Evolutionary conservation across 2,329 filamentous ascomycete species (phyloP).

Genomic region (Aphanocladium album): DNA sequence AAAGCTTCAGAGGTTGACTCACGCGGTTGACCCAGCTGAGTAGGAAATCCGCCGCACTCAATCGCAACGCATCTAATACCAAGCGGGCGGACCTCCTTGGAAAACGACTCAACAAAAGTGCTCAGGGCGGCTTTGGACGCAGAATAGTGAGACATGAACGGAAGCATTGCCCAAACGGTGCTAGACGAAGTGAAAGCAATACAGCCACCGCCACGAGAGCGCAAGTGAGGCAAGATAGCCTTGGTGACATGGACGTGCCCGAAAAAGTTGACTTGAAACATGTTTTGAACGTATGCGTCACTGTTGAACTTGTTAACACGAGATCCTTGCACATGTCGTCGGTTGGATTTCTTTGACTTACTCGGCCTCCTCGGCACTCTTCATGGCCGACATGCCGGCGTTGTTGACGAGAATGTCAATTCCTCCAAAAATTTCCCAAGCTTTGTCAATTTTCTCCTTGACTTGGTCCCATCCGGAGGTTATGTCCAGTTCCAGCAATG

Average conservation of each 20-base stretch:
- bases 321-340: background rate
- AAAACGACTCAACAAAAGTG: slow-evolving; percentile 24
- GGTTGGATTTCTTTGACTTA: slow-evolving; percentile 16
- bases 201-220: slow-evolving; percentile 19
- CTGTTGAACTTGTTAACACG: slow-evolving; percentile 11
- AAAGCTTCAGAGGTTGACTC: slow-evolving; percentile 14
- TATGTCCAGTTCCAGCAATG: slow-evolving; percentile 29
- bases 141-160: slow-evolving; percentile 27
- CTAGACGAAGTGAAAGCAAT: slow-evolving; percentile 28
- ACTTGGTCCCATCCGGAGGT: slow-evolving; percentile 18
- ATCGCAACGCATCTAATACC: slow-evolving; percentile 26
- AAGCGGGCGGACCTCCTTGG: slow-evolving; percentile 25
- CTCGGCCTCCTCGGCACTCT: slow-evolving; percentile 27
- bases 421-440: slow-evolving; percentile 26
- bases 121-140: slow-evolving; percentile 26
- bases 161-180: slow-evolving; percentile 23
- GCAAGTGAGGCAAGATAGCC: slow-evolving; percentile 24
- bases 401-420: slow-evolving; percentile 32
- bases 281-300: slow-evolving; percentile 20
- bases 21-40: slow-evolving; percentile 24
- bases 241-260: slow-evolving; percentile 23
- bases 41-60: slow-evolving; percentile 28
- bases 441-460: slow-evolving; percentile 19
- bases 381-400: slow-evolving; percentile 26
- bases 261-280: slow-evolving; percentile 20